Percentiles rank a stretch among this genome's conserved stretches.
These are phyloP conservation scores for Meripilus lineatus DNA, from an alignment of 1,284 basidiomycete genomes.

Conservation along the genomic window DNA sequence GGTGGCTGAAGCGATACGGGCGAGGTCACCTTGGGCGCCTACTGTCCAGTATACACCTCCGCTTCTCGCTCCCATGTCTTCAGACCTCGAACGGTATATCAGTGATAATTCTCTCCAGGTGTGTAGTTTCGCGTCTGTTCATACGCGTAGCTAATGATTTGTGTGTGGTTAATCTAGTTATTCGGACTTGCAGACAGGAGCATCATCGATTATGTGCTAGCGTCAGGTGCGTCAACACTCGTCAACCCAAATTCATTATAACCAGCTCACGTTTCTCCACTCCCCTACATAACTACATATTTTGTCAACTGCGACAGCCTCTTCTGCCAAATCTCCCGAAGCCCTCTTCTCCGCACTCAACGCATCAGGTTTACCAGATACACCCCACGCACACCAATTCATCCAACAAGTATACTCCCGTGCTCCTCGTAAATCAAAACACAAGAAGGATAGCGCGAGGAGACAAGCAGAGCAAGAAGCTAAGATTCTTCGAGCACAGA, in stretches of 20 bases:
- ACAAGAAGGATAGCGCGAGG: conserved; percentile 53
- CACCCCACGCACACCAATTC: conserved; percentile 76
- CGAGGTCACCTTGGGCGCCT: neutral
- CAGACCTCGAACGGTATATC: conserved; percentile 72
- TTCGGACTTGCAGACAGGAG: conserved; percentile 80
- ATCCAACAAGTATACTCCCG: conserved; percentile 72
- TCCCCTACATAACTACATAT: conserved; percentile 14
- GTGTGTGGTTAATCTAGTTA: conserved; percentile 59
- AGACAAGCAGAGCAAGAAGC: conserved; percentile 68
- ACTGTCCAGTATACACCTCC: neutral
- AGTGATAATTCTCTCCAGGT: conserved; percentile 84
- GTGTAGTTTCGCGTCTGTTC: conserved; percentile 26
- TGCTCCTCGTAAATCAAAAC: conserved; percentile 69
- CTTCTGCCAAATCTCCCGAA: conserved; percentile 77
- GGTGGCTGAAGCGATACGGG: neutral
- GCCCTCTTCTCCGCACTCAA: conserved; percentile 74
- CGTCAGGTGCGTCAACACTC: conserved; percentile 56
- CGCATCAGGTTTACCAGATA: conserved; percentile 76
- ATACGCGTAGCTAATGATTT: too few species aligned
- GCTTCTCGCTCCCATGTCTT: conserved; percentile 36
- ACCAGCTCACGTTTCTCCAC: neutral
- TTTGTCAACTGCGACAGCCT: conserved; percentile 52
- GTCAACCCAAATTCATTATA: conserved; percentile 8
- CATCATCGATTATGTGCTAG: conserved; percentile 82
- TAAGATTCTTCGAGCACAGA: conserved; percentile 65